phyloP scores from a whole-genome alignment of 441 rosid species.

The Cnidoscolus chayamansa region DNA sequence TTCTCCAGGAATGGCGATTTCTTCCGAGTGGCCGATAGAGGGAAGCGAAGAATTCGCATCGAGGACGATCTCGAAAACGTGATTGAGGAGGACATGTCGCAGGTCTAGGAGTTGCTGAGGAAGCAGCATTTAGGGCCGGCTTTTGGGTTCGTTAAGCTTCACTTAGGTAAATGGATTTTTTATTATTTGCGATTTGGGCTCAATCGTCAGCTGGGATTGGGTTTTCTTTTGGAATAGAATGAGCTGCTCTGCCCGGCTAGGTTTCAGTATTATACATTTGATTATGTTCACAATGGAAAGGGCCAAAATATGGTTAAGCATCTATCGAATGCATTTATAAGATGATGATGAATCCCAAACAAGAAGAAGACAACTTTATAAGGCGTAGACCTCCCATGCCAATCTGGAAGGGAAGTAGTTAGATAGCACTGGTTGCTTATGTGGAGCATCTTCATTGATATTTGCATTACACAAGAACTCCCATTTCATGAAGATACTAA shows the following conservation, averaged over 20 bases:
- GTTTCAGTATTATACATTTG: too few species aligned
- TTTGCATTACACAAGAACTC: too few species aligned
- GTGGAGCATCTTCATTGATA: too few species aligned
- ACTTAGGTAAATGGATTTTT: slow-evolving; percentile 38
- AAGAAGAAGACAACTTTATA: too few species aligned
- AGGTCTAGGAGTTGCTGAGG: slow-evolving; percentile 69
- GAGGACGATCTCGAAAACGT: slow-evolving; percentile 82
- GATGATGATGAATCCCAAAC: too few species aligned
- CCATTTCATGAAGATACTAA: too few species aligned
- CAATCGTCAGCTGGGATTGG: background rate
- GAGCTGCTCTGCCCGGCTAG: too few species aligned
- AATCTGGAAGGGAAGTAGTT: too few species aligned
- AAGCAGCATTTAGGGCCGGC: slow-evolving; percentile 57
- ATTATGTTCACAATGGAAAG: slow-evolving; percentile 49
- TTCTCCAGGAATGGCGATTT: slow-evolving; percentile 21
- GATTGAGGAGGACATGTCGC: slow-evolving; percentile 53
- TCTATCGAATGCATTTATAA: too few species aligned
- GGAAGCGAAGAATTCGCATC: slow-evolving; percentile 61
- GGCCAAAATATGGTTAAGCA: slow-evolving; percentile 55
- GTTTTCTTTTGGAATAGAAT: background rate
- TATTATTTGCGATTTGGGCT: background rate
- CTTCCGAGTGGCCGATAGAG: slow-evolving; percentile 41
- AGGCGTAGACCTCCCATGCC: too few species aligned
- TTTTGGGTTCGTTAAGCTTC: slow-evolving; percentile 89
- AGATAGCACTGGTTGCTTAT: background rate